Evolutionary conservation across 192 early-diverging fungal genomes (phyloP).

Genomic region (Backusella westeae): DNA sequence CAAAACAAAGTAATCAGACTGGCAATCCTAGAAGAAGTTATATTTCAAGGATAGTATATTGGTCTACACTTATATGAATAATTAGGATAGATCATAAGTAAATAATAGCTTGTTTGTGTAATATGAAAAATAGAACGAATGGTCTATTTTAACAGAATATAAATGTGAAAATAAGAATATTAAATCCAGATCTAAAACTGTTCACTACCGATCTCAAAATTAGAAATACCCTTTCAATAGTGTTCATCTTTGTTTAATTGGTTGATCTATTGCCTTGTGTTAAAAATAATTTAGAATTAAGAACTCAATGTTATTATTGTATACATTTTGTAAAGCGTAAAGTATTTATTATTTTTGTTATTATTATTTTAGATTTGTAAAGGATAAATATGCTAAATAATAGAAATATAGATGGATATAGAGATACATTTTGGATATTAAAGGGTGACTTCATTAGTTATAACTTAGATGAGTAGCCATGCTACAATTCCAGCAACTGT

Average conservation of each 20-base stretch:
- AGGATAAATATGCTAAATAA: not conserved
- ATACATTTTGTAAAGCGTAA: no score
- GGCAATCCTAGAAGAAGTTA: not conserved
- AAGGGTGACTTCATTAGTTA: not conserved
- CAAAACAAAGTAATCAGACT: not conserved
- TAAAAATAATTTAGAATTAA: no score
- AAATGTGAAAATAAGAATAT: not conserved
- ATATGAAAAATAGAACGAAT: not conserved
- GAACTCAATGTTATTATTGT: no score
- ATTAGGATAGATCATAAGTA: not conserved
- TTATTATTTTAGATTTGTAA: not conserved
- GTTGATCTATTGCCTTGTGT: no score
- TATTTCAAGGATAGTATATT: not conserved
- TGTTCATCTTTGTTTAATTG: no score
- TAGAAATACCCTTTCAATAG: no score
- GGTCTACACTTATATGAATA: not conserved
- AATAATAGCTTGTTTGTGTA: not conserved
- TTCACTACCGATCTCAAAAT: not conserved
- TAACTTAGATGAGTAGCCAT: conserved; percentile 9
- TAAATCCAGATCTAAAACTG: not conserved
- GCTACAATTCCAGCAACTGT: conserved; percentile 6
- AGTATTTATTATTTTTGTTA: not conserved
- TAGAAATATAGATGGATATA: not conserved
- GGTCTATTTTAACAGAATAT: not conserved
- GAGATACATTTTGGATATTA: not conserved